phyloP scores from a whole-genome alignment of 257 asterid genomes.

The Striga asiatica region DNA sequence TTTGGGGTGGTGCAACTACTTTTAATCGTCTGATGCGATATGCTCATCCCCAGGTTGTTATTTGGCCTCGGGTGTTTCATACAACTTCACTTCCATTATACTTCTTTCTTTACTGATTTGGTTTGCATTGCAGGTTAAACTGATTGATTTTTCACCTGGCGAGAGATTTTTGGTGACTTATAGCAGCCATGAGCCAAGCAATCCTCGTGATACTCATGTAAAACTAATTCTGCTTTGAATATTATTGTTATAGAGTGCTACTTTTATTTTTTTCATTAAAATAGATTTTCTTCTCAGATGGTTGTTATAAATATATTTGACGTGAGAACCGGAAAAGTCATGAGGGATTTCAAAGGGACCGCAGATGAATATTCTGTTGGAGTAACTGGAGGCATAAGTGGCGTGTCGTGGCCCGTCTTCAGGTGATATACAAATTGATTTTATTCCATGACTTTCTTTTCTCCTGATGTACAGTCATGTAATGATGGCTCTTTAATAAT shows the following conservation, averaged over 20 bases:
- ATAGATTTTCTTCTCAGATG: conserved; percentile 39
- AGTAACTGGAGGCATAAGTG: conserved; percentile 84
- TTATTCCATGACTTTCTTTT: no score
- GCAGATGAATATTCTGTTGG: conserved; percentile 89
- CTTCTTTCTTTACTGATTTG: conserved; percentile 9
- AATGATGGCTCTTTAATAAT: no score
- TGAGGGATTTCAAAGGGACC: conserved; percentile 88
- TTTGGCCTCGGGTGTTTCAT: not conserved
- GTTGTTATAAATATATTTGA: conserved; percentile 82
- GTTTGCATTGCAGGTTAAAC: conserved; percentile 70
- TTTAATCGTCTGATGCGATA: conserved; percentile 32
- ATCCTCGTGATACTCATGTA: conserved; percentile 94
- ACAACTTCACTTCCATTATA: not conserved
- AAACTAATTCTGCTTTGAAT: not conserved
- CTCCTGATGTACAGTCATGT: no score
- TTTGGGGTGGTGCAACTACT: no score
- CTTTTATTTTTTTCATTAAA: not conserved
- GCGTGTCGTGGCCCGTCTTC: conserved; percentile 28
- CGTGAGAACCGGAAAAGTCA: conserved; percentile 76
- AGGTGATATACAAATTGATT: no score
- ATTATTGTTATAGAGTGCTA: not conserved
- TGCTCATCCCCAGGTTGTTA: conserved; percentile 71
- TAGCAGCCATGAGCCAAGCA: conserved; percentile 96
- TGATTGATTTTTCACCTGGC: conserved; percentile 89
- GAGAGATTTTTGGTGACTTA: conserved; percentile 81